Evolutionary conservation across 192 early-diverging fungal species (phyloP), one percentile per base, ranked within the genome.

Genomic region (Linnemannia elongata): DNA sequence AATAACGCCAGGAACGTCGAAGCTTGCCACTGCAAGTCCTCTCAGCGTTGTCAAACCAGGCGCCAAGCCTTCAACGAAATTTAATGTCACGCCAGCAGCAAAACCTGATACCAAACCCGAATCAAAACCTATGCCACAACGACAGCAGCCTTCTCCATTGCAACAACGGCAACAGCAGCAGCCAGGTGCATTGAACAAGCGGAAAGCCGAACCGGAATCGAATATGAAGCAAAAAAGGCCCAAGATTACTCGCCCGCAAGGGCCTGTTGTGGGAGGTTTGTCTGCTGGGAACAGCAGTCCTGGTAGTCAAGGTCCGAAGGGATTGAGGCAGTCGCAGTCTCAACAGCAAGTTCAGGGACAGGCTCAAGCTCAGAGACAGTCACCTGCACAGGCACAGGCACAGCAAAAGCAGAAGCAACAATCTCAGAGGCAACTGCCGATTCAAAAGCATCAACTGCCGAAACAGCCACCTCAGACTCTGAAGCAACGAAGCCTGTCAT

Each of bases 201-300:
- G 85, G 30, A 87, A 87, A 38, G 52, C 85, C 6, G 85, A 87
- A 3, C 76, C 77, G 8, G 85, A 87, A 13, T 35, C 71, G 6
- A 74, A 18, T 38, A 39, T 49, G 1, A 78, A 78, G 35, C 75
- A 76, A 20, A 87, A 87, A 44, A 81, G 74, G 39, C 54, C 83
- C 36, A 86, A 87, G 73, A 87, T 87, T 27, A 42, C 81, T 27
- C 85, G 85, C 6, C 79, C 76, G 24, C 72, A 79, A 18, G 72
- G 41, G 4, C 47, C 72, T 7, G 78, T 68, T 68, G 15, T 69
- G 20, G 76, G 75, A 9, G 76, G 79, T 8, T 18, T 20, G 38
- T 75, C 72, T 12, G 79, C 85, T 18, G 73, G 73, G 33, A 68
- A 30, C 42, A 83, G n/a, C 45, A 83, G 76, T 49, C 82, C 76